phyloP scores from a whole-genome alignment of 331 rosid species.

The Malus hybrid region DNA sequence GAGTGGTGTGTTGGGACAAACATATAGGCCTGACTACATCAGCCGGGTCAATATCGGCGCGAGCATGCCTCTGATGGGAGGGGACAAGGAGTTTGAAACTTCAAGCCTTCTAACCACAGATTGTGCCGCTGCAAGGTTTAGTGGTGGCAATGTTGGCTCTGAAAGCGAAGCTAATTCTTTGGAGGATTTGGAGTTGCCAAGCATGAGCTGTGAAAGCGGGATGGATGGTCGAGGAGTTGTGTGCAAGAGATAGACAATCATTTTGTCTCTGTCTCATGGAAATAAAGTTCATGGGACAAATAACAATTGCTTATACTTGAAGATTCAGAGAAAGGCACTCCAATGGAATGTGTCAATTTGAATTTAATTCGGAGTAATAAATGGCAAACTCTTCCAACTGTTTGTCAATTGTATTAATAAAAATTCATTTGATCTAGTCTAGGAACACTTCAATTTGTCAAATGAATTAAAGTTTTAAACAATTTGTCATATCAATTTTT shows the following conservation, averaged over 20 bases:
- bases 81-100: slow-evolving; percentile 8
- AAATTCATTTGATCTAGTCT: too few species aligned
- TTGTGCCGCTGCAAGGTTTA: slow-evolving; percentile 10
- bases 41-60: slow-evolving; percentile 15
- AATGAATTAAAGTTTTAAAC: too few species aligned
- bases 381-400: background rate
- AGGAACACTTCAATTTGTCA: too few species aligned
- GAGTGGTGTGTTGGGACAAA: slow-evolving; percentile 19
- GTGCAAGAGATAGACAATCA: slow-evolving; percentile 8
- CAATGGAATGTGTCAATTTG: background rate
- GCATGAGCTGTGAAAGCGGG: slow-evolving; percentile 15
- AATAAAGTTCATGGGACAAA: background rate
- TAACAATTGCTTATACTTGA: background rate
- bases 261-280: background rate
- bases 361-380: background rate
- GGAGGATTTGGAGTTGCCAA: slow-evolving; percentile 8
- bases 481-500: too few species aligned
- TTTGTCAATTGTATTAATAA: background rate
- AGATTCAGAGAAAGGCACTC: background rate
- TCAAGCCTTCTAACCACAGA: slow-evolving; percentile 13
- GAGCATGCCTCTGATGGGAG: slow-evolving; percentile 15
- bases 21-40: slow-evolving; percentile 11
- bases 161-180: background rate
- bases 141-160: background rate
- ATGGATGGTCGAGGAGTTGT: slow-evolving; percentile 15